phyloP scores from a whole-genome alignment of 805 yeast genomes.

The Tetrapisispora taiwanensis region DNA sequence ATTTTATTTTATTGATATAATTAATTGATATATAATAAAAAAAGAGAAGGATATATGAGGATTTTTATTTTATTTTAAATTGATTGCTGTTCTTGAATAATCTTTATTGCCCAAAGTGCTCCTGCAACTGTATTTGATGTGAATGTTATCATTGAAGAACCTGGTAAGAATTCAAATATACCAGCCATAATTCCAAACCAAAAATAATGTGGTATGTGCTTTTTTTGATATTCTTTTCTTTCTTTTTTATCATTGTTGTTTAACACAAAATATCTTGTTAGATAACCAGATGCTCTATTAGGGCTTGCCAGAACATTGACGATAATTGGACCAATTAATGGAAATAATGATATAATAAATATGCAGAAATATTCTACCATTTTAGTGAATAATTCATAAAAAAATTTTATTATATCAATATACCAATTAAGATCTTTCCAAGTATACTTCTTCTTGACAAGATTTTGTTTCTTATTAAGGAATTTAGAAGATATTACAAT shows the following conservation, averaged over 20 bases:
- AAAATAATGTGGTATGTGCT: conserved; percentile 32
- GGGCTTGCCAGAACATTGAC: conserved; percentile 21
- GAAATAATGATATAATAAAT: conserved; percentile 22
- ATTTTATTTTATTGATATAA: background rate
- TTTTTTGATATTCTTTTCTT: conserved; percentile 27
- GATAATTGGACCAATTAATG: conserved; percentile 28
- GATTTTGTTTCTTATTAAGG: conserved; percentile 2
- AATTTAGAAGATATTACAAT: conserved; percentile 11
- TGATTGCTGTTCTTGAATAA: background rate
- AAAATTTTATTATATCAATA: conserved; percentile 9
- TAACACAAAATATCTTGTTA: conserved; percentile 17
- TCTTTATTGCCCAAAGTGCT: conserved; percentile 43
- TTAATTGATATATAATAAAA: too few relatives aligned
- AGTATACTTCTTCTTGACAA: background rate
- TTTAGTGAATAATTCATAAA: conserved; percentile 6
- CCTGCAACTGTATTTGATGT: conserved; percentile 54
- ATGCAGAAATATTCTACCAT: conserved; percentile 6
- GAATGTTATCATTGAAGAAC: conserved; percentile 42
- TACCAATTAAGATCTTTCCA: conserved; percentile 12
- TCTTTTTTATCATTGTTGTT: conserved; percentile 19
- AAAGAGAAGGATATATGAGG: too few relatives aligned
- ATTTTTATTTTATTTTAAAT: too few relatives aligned
- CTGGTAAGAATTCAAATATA: conserved; percentile 44
- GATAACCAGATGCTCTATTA: conserved; percentile 20
- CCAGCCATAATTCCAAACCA: conserved; percentile 45